A percentile compares a stretch with the other conserved stretches of the same genome.
These are phyloP conservation scores for Astraeus odoratus DNA, from an alignment of 768 basidiomycete genomes.

Conservation along the genomic window DNA sequence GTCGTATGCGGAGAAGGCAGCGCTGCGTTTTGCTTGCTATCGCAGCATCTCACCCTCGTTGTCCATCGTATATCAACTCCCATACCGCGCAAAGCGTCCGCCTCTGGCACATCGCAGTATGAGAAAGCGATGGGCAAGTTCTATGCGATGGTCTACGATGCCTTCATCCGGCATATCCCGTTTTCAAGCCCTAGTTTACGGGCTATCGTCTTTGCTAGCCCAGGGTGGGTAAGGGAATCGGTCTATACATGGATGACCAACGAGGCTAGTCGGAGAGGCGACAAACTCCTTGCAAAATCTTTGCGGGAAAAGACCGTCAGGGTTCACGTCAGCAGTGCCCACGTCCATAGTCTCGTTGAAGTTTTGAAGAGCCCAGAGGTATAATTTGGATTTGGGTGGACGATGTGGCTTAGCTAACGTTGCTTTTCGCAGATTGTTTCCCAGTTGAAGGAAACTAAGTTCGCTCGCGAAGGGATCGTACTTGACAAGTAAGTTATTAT, in stretches of 20 bases:
- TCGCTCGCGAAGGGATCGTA: conserved; percentile 87
- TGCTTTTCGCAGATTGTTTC: conserved; percentile 46
- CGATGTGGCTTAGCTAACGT: conserved; percentile 1
- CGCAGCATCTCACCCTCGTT: conserved; percentile 94
- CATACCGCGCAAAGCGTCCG: conserved; percentile 87
- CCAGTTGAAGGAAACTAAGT: conserved; percentile 91
- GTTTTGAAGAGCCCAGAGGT: conserved; percentile 95
- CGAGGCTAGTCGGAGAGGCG: conserved; percentile 73
- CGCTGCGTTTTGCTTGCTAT: conserved; percentile 90
- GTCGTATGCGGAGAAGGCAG: conserved; percentile 94
- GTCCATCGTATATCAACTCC: conserved; percentile 83
- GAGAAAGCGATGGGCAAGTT: conserved; percentile 88
- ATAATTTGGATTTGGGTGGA: conserved; percentile 4
- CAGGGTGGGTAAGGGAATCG: conserved; percentile 90
- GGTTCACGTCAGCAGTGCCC: conserved; percentile 87
- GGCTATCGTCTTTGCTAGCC: conserved; percentile 93
- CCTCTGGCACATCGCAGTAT: conserved; percentile 73
- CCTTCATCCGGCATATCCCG: conserved; percentile 87
- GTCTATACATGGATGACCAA: conserved; percentile 78
- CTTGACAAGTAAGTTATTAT: conserved; percentile 63
- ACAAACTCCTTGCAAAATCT: conserved; percentile 74
- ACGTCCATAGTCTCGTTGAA: conserved; percentile 93
- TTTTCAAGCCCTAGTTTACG: conserved; percentile 64
- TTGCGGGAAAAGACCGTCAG: conserved; percentile 79
- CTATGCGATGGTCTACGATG: conserved; percentile 77